A percentile compares a stretch with the other conserved stretches of the same genome.
Conservation (phyloP, 176 grass and related monocot species). For the Zoysia japonica region DNA sequence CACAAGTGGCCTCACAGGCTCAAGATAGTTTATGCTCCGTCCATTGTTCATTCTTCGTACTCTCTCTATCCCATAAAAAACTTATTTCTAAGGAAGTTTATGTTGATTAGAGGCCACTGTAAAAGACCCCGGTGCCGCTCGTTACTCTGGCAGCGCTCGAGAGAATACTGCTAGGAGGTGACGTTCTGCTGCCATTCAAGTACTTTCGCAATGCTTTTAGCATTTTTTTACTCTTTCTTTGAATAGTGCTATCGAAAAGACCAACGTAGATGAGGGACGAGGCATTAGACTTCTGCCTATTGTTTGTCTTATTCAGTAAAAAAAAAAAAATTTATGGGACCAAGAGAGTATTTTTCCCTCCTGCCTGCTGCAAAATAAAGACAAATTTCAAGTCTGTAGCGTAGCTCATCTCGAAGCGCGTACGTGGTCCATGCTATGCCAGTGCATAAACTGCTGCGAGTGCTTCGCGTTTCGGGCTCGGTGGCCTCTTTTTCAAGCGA, state of each 20-base stretch:
- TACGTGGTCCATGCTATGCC: slow-evolving; percentile 1
- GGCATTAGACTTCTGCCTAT: no score
- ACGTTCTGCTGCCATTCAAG: no score
- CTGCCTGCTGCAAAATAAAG: background rate
- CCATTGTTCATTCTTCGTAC: background rate
- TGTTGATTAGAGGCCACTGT: no score
- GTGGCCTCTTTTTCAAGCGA: slow-evolving; percentile 28
- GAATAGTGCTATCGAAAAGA: no score
- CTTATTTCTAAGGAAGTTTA: no score
- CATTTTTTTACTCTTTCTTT: no score
- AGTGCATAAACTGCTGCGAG: slow-evolving; percentile 7
- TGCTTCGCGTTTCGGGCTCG: slow-evolving; percentile 26
- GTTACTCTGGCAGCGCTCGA: background rate
- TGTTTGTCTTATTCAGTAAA: no score
- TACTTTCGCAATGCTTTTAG: no score
- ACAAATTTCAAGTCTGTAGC: background rate
- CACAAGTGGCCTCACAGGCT: slow-evolving; percentile 1
- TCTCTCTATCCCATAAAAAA: background rate
- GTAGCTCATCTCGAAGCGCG: slow-evolving; percentile 1
- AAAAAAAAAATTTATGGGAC: no score
- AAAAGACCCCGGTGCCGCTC: no score
- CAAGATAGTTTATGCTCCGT: background rate
- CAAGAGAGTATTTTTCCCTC: background rate
- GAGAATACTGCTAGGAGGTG: no score
- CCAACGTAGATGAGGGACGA: no score